Conservation (phyloP, 1,284 basidiomycete species). For the Marasmius fiardii region DNA sequence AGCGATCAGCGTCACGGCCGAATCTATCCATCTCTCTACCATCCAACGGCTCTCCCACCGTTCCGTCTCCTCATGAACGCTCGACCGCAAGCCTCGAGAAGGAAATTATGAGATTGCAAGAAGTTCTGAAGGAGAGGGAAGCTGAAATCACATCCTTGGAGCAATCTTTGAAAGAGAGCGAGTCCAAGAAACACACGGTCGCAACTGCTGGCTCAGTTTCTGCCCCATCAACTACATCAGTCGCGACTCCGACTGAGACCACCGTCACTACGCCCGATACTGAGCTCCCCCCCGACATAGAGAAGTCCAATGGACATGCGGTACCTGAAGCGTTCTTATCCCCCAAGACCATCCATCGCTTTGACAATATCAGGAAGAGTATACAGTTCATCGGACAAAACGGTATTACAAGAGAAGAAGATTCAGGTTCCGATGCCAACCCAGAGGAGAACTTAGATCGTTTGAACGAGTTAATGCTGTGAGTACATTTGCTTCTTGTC, state of each 20-base stretch:
- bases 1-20: conserved; percentile 35
- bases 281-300: conserved; percentile 12
- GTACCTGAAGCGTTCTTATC: conserved; percentile 45
- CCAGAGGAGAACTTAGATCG: conserved; percentile 68
- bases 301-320: conserved; percentile 22
- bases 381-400: conserved; percentile 50
- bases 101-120: conserved; percentile 89
- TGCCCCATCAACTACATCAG: not conserved
- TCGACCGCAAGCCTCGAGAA: conserved; percentile 84
- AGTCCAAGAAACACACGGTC: conserved; percentile 16
- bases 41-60: conserved; percentile 27
- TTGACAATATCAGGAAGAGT: conserved; percentile 64
- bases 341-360: conserved; percentile 65
- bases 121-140: conserved; percentile 85
- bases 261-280: conserved; percentile 20
- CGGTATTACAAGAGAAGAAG: conserved; percentile 16
- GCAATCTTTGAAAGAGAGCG: conserved; percentile 55
- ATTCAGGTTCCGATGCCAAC: conserved; percentile 38
- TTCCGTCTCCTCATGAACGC: conserved; percentile 50
- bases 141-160: conserved; percentile 81
- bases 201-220: conserved; percentile 3
- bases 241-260: conserved; percentile 13
- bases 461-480: conserved; percentile 88
- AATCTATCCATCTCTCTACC: conserved; percentile 63
- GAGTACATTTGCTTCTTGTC: conserved; percentile 25